Base-by-base conservation (phyloP, 371 early-diverging fungal genomes). In the Apophysomyces variabilis region DNA sequence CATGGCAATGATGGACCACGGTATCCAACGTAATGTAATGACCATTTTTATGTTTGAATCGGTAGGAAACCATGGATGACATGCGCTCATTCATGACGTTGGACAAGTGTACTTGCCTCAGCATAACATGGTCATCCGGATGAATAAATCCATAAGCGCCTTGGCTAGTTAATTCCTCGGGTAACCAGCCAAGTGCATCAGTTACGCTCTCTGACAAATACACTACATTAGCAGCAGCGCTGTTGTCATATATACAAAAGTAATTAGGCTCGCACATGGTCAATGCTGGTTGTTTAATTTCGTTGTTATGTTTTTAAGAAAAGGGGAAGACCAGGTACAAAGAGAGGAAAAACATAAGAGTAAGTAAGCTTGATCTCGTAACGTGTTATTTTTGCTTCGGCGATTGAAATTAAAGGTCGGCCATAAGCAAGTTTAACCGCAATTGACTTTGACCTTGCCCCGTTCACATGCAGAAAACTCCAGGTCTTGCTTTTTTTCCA, bases 231-330 rank as follows among this genome's bases (percentile, higher is more conserved):
- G 76, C 85, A 11, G 66, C 60, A 11, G 85, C 77, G 1, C 84
- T 75, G 65, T 85, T 80, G 66, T 88, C 88, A 66, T 84, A 86
- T 43, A 86, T 86, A 16, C 80, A 71, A 57, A 87, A 84, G 65
- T 73, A 87, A 64, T 78, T 86, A 62, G 64, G 61, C 57, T 75
- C 54, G 54, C 54, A 18, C 54, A 50, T 50, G 54, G 54, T 50
- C 54, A 50, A 50, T 18, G 54, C 54, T 50, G 16, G 16, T 50
- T 50, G 54, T 50, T 16, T 50, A 21, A 26, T 26, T 26, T 26
- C 32, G 32, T 26, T 1, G 32, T 26, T 26, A 26, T 26, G 3
- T 26, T 26, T 26, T 26, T 26, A 26, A 26, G 32, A 26, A 50
- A 50, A 50, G 21, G 21, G 21, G 21, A 21, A 26, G 54, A 21